Base-by-base conservation (phyloP, 306 rosid genomes). In the Carpinus fangiana region DNA sequence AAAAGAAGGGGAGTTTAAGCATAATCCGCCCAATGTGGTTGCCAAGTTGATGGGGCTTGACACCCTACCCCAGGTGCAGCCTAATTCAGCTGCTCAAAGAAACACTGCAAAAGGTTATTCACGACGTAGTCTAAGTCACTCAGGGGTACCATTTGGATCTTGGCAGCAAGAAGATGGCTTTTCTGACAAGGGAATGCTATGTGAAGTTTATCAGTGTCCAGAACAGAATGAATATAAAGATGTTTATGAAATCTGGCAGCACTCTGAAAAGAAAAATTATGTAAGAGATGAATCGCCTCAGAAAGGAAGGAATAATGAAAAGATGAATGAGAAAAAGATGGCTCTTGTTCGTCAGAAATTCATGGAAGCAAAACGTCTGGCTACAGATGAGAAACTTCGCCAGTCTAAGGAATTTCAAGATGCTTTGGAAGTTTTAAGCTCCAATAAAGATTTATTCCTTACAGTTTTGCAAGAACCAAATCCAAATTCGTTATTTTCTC, bases 1-100 rank as follows among this genome's bases (percentile, higher is more conserved):
- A 31, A 91, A 88, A 90, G 96, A 87, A 71, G 73, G 83, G 45
- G 86, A 82, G 69, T 86, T 86, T 67, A 96, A 78, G 81, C 86
- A 79, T 65, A 83, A 81, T 41, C 87, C 92, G 45, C 87, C 98
- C 62, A 96, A 93, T 76, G 87, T 91, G 68, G 97, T 96, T 79
- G 99, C 99, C 75, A 91, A 90, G 85, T 85, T 93, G 82, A 96
- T 93, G 99, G 99, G 98, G 78, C 94, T 96, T 79, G 99, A 96
- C 56, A 53, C 89, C 81, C 81, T 91, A 59, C 94, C 96, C 54
- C 73, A 56, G 10, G 82, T 84, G 80, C 88, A 86, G 75, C 73
- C 87, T 56, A 86, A 82, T 84, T 76, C 88, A 75, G 81, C 92
- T 45, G 80, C 82, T 64, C 88, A 85, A 75, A 87, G 88, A 84